Conservation (phyloP, 345 rosid species). For the Salix udensis region DNA sequence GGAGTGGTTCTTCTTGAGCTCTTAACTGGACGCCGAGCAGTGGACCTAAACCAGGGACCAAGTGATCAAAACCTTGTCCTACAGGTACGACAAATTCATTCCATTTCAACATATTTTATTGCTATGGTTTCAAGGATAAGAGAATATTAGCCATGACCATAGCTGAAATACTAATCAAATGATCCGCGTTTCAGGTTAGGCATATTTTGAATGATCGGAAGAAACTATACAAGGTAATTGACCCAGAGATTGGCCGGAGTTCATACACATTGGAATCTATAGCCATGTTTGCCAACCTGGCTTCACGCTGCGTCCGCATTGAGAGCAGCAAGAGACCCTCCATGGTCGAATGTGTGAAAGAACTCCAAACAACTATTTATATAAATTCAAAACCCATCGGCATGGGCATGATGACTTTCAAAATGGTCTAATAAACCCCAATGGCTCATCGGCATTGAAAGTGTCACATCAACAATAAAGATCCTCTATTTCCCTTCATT, state of each 20-base stretch:
- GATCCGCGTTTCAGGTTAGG: slow-evolving; percentile 57
- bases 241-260: slow-evolving; percentile 67
- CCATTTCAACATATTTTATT: background rate
- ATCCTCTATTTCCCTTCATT: slow-evolving; percentile 5
- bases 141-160: slow-evolving; percentile 1
- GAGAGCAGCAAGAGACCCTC: slow-evolving; percentile 87
- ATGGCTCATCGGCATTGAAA: slow-evolving; percentile 13
- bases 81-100: slow-evolving; percentile 50
- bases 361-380: slow-evolving; percentile 65
- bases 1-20: slow-evolving; percentile 95
- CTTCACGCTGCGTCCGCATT: slow-evolving; percentile 83
- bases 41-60: slow-evolving; percentile 80
- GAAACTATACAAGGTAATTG: slow-evolving; percentile 73
- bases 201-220: slow-evolving; percentile 70
- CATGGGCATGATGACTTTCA: slow-evolving; percentile 46
- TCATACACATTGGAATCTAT: slow-evolving; percentile 76
- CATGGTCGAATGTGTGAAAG: slow-evolving; percentile 75
- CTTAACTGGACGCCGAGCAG: slow-evolving; percentile 91
- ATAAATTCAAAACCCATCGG: slow-evolving; percentile 71
- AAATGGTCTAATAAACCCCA: slow-evolving; percentile 39
- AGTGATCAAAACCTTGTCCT: slow-evolving; percentile 88
- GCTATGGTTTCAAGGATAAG: slow-evolving; percentile 12
- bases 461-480: slow-evolving; percentile 13
- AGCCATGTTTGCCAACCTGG: slow-evolving; percentile 85
- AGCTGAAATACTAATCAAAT: slow-evolving; percentile 12